Conservation (phyloP, 2,329 filamentous ascomycete genomes). For the Venturiaceae sp. region DNA sequence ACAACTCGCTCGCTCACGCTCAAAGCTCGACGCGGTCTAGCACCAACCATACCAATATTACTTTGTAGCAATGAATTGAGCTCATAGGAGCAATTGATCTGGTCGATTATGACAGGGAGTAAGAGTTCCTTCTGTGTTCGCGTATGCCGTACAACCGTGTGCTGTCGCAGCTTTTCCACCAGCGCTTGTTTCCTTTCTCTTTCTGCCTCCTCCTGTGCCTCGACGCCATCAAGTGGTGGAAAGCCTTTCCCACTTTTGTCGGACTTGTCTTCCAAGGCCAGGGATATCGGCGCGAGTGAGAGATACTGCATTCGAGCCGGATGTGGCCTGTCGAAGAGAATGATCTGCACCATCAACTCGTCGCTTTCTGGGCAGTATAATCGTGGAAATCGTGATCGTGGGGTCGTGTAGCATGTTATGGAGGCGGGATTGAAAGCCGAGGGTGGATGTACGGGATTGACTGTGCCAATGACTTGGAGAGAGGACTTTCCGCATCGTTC, state of each 20-base stretch:
- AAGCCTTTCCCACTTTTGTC: slow-evolving; percentile 28
- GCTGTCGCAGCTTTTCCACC: slow-evolving; percentile 77
- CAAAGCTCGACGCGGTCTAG: slow-evolving; percentile 69
- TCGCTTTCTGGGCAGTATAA: slow-evolving; percentile 62
- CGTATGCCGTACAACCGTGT: slow-evolving; percentile 69
- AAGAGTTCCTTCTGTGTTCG: slow-evolving; percentile 76
- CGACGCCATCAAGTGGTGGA: slow-evolving; percentile 44
- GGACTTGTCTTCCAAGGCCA: slow-evolving; percentile 70
- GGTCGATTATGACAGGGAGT: slow-evolving; percentile 72
- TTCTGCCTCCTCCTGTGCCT: slow-evolving; percentile 61
- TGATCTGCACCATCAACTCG: slow-evolving; percentile 65
- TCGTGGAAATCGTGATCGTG: slow-evolving; percentile 49
- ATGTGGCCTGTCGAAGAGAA: slow-evolving; percentile 78
- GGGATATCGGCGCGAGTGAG: slow-evolving; percentile 77
- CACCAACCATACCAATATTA: slow-evolving; percentile 77
- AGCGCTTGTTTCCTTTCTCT: slow-evolving; percentile 56
- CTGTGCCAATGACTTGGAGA: slow-evolving; percentile 77
- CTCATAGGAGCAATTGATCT: slow-evolving; percentile 94
- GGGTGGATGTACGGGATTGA: slow-evolving; percentile 49
- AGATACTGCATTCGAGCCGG: slow-evolving; percentile 93
- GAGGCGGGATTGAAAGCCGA: slow-evolving; percentile 56
- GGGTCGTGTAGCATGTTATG: slow-evolving; percentile 49
- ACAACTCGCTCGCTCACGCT: slow-evolving; percentile 93
- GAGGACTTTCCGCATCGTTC: slow-evolving; percentile 73
- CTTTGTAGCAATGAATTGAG: slow-evolving; percentile 77